These are phyloP conservation scores for Aspergillus amoenus DNA, from an alignment of 2,329 filamentous ascomycete genomes.

Conservation along the genomic window DNA sequence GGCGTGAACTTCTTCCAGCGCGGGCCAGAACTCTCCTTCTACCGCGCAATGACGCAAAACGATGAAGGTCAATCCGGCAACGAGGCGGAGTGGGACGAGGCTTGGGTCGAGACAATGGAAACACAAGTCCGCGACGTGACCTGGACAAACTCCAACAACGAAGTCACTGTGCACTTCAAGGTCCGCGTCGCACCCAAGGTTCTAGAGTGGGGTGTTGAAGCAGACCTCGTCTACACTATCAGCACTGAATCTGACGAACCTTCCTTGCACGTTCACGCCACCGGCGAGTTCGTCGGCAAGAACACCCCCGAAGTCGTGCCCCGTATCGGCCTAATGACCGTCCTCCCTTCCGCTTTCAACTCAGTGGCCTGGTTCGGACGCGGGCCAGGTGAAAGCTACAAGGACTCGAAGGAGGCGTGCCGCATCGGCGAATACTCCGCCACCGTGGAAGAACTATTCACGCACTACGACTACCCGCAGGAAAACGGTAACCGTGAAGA, in stretches of 20 bases:
- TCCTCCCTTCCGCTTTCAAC: conserved; percentile 49
- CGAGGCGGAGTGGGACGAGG: conserved; percentile 56
- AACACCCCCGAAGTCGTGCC: conserved; percentile 47
- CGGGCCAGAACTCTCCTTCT: conserved; percentile 48
- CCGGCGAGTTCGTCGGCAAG: conserved; percentile 43
- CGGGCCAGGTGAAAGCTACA: conserved; percentile 65
- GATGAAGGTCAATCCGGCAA: conserved; percentile 53
- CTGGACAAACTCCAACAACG: conserved; percentile 20
- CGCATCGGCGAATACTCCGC: conserved; percentile 54
- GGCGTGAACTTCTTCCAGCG: conserved; percentile 7
- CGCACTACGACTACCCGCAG: conserved; percentile 66
- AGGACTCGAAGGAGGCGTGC: conserved; percentile 64
- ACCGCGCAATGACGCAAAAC: conserved; percentile 66
- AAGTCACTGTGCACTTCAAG: conserved; percentile 43
- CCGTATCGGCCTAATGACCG: conserved; percentile 60
- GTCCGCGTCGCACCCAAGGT: conserved; percentile 59
- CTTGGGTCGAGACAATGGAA: conserved; percentile 36
- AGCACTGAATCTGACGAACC: conserved; percentile 15
- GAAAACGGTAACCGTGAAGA: conserved; percentile 66
- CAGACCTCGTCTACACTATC: conserved; percentile 55
- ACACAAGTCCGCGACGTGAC: conserved; percentile 35
- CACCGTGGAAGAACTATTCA: conserved; percentile 46
- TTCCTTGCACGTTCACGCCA: conserved; percentile 43
- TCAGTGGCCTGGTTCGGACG: conserved; percentile 61
- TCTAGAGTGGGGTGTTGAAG: conserved; percentile 59